These are phyloP conservation scores for Metschnikowia cerradonensis DNA, from an alignment of 805 yeast genomes.

Conservation along the genomic window DNA sequence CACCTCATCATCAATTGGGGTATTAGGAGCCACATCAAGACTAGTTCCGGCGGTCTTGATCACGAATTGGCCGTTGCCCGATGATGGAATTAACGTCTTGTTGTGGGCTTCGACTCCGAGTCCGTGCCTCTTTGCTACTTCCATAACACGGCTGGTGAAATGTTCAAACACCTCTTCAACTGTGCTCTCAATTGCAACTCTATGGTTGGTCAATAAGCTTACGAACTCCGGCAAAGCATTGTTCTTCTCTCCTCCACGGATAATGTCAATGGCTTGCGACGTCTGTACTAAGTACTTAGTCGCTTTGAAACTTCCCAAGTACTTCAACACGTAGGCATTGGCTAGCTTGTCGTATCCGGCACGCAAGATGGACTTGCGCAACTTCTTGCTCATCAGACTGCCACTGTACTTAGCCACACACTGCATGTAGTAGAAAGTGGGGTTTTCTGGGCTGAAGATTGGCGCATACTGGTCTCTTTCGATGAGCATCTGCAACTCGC, in stretches of 20 bases:
- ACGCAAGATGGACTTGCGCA: conserved; percentile 26
- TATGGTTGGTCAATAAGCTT: conserved; percentile 53
- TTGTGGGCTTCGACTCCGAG: conserved; percentile 46
- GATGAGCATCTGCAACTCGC: conserved; percentile 18
- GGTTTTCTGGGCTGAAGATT: conserved; percentile 23
- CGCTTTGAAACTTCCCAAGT: conserved; percentile 18
- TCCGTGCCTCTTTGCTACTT: conserved; percentile 44
- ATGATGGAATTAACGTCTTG: conserved; percentile 18
- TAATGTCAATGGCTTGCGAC: conserved; percentile 63
- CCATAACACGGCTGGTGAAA: conserved; percentile 31
- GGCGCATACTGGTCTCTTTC: conserved; percentile 21
- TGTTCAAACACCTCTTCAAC: conserved; percentile 40
- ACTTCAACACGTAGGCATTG: conserved; percentile 31
- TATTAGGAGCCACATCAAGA: conserved; percentile 51
- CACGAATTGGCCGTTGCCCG: conserved; percentile 41
- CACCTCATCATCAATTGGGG: conserved; percentile 33
- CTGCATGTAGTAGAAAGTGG: conserved; percentile 24
- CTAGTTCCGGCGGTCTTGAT: conserved; percentile 20
- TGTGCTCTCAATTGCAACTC: conserved; percentile 57
- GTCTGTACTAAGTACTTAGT: conserved; percentile 48
- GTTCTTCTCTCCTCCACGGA: conserved; percentile 69
- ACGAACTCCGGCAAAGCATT: conserved; percentile 74
- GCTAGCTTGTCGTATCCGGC: conserved; percentile 34
- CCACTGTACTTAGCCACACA: conserved; percentile 23
- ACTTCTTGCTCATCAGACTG: conserved; percentile 9